Evolutionary conservation across 768 basidiomycete genomes (phyloP), one percentile per base, ranked within the genome.

Genomic region (Gloeophyllum trabeum): DNA sequence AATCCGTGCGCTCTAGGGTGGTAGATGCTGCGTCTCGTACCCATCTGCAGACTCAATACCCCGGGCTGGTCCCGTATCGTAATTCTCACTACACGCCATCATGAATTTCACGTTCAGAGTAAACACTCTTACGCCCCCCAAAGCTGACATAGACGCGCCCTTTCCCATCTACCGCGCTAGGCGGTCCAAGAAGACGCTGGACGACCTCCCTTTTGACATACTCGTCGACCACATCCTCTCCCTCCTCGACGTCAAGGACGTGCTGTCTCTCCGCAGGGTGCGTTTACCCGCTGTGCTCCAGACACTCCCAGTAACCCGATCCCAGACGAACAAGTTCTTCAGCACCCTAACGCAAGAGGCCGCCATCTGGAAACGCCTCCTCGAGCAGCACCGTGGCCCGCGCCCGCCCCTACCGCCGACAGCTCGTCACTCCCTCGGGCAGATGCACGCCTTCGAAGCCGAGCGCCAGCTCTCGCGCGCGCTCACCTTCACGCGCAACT

Each of bases 141-240:
- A n/a, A n/a, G n/a, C n/a, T n/a, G n/a, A n/a, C n/a, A n/a, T n/a
- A n/a, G n/a, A n/a, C n/a, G n/a, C n/a, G n/a, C n/a, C n/a, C n/a
- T n/a, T n/a, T n/a, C n/a, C n/a, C n/a, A n/a, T n/a, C n/a, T n/a
- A n/a, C n/a, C n/a, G n/a, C n/a, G n/a, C n/a, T n/a, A n/a, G n/a
- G n/a, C n/a, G n/a, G n/a, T n/a, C n/a, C n/a, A n/a, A n/a, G n/a
- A n/a, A n/a, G 84, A 54, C 91, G 76, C 43, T 89, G 92, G 36
- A 92, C 81, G 48, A 93, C 88, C 56, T 90, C 88, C 57, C 81
- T 85, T 2, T 92, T 90, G 5, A 94, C 80, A 44, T 92, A 75
- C 58, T 94, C 91, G 53, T 84, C 87, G 46, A 96, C 71, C 39
- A 89, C 81, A 59, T 93, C 91, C 41, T 91, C 90, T 10, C 77